Conservation (phyloP, 2,329 filamentous ascomycete genomes). For the Sporothrix euskadiensis region DNA sequence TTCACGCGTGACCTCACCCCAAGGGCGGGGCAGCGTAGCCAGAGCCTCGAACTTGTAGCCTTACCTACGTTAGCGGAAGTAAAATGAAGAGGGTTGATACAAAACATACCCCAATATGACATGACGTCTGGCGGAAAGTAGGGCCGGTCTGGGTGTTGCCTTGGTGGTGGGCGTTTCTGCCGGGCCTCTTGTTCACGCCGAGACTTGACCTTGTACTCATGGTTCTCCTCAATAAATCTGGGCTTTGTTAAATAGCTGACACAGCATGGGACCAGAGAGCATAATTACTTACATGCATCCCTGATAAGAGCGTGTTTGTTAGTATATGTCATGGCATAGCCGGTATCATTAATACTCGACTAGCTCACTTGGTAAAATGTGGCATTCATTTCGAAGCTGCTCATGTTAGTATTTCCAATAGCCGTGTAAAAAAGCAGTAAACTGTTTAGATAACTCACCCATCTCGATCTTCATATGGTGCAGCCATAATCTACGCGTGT, state of each 20-base stretch:
- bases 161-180: slow-evolving; percentile 41
- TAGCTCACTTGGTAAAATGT: slow-evolving; percentile 77
- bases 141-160: slow-evolving; percentile 37
- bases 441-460: slow-evolving; percentile 53
- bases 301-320: slow-evolving; percentile 16
- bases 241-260: not conserved
- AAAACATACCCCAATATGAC: slow-evolving; percentile 80
- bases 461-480: slow-evolving; percentile 78
- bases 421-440: not conserved
- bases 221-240: slow-evolving; percentile 92
- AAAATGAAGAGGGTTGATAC: not conserved
- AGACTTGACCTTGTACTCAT: slow-evolving; percentile 67
- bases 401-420: not conserved
- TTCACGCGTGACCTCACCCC: slow-evolving; percentile 70
- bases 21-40: slow-evolving; percentile 71
- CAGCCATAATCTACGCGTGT: slow-evolving; percentile 70
- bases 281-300: slow-evolving; percentile 29
- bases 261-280: not conserved
- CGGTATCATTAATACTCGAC: too few relatives aligned
- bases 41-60: slow-evolving; percentile 97
- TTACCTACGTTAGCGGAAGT: slow-evolving; percentile 39
- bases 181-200: slow-evolving; percentile 59
- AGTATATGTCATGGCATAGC: not conserved
- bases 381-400: slow-evolving; percentile 92
- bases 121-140: slow-evolving; percentile 70